Evolutionary conservation across 2,329 filamentous ascomycete genomes (phyloP).

Genomic region (Teratosphaeria viscida): DNA sequence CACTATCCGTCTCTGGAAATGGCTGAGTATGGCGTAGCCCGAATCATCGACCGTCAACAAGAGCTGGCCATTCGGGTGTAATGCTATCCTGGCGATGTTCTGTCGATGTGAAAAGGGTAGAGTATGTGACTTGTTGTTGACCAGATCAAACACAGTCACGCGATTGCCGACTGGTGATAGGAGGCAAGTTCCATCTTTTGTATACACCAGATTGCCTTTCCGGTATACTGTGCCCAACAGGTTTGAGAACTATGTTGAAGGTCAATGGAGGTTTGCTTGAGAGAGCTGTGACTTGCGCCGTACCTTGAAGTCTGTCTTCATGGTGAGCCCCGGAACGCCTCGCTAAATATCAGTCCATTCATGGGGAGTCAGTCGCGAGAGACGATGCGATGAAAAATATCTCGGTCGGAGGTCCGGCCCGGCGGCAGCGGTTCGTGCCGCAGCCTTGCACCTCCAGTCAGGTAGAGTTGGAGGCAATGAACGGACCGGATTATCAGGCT

Average conservation of each 20-base stretch:
- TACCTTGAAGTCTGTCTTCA: constrained; percentile 99
- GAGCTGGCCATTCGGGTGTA: constrained; percentile 83
- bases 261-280: neutral
- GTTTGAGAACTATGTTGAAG: constrained; percentile 71
- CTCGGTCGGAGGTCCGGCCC: neutral
- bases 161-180: constrained; percentile 94
- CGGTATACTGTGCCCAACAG: constrained; percentile 96
- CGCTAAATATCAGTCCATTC: neutral
- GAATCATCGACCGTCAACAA: constrained; percentile 90
- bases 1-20: constrained; percentile 71
- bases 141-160: constrained; percentile 89
- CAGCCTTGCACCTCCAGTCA: neutral
- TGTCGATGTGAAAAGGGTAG: constrained; percentile 86
- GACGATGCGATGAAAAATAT: neutral
- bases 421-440: neutral
- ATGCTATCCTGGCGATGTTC: constrained; percentile 79
- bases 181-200: constrained; percentile 87
- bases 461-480: neutral
- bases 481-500: neutral
- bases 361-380: neutral
- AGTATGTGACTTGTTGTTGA: constrained; percentile 85
- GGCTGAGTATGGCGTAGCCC: constrained; percentile 85
- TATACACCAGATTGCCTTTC: constrained; percentile 94
- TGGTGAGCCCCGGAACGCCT: constrained; percentile 31
- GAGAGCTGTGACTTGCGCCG: constrained; percentile 1